Evolutionary conservation across 1,284 basidiomycete species (phyloP).

Genomic region (Peniophora sp.): DNA sequence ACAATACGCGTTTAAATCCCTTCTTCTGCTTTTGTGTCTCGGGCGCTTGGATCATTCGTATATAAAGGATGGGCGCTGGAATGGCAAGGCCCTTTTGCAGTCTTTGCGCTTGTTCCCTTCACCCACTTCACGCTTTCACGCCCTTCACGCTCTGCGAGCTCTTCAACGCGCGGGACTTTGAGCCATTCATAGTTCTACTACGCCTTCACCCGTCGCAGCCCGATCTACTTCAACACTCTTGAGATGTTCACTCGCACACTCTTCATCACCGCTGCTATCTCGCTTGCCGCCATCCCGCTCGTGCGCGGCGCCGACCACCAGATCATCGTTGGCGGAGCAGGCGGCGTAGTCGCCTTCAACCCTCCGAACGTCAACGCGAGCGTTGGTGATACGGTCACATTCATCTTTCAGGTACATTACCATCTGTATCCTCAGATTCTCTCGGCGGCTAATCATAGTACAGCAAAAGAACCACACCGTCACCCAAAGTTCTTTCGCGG

Average conservation of each 20-base stretch:
- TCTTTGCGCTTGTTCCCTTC: not conserved
- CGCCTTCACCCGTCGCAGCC: conserved; percentile 3
- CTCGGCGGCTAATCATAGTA: too few species aligned
- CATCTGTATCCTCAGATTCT: too few species aligned
- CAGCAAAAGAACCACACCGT: conserved; percentile 57
- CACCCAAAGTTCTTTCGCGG: conserved; percentile 47
- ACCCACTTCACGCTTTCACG: not conserved
- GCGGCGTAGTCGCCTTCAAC: conserved; percentile 32
- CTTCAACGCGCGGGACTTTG: not conserved
- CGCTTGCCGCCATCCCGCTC: conserved; percentile 17
- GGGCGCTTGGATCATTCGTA: too few species aligned
- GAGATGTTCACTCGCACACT: conserved; percentile 7
- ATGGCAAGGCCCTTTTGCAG: not conserved
- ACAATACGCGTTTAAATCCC: too few species aligned
- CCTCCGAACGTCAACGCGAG: conserved; percentile 38
- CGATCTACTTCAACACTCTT: conserved; percentile 1
- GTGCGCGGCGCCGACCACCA: conserved; percentile 29
- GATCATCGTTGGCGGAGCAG: conserved; percentile 44
- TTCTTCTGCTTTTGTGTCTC: too few species aligned
- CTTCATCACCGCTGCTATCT: conserved; percentile 14
- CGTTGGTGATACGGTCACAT: conserved; percentile 40
- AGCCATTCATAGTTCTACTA: not conserved
- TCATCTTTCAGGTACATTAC: conserved; percentile 30
- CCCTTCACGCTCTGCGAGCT: not conserved
- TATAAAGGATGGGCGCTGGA: too few species aligned